Evolutionary conservation across 108 stramenopile species (phyloP), one percentile per base, ranked within the genome.

Genomic region (Nitzschia putrida): DNA sequence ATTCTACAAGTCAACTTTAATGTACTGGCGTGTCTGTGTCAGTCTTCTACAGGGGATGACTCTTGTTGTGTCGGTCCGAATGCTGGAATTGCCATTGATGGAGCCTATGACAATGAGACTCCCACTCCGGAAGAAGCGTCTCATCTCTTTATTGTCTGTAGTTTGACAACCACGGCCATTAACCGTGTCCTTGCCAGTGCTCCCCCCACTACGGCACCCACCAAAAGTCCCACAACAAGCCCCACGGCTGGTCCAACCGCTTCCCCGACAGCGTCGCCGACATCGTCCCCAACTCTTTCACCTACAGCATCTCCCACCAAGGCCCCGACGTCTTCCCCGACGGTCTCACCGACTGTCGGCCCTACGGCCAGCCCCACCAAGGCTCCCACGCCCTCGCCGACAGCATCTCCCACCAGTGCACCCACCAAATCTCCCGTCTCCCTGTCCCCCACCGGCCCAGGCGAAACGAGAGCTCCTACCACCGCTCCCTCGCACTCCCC

Each of bases 1-100:
- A 57, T 58, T 20, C 57, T 77, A 4, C 54, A 58, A 47, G 39
- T 29, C 54, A 71, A 58, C 43, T 77, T 77, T 64, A 57, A 59
- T 41, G 5, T 66, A 3, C 47, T 77, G 29, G 60, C 69, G 0
- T 77, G 76, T 53, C 25, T 77, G 5, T 77, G 76, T 50, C 41
- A 59, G 20, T 22, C 63, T 12, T 52, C 70, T 44, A 8, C 51
- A 0, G 10, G 9, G 7, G 51, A 42, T 18, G 41, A 65, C n/a
- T 57, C 73, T 1, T 77, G 76, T 41, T 77, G 76, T 57, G 69
- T 65, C 6, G 76, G 69, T 7, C 23, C 63, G 0, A 64, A 55
- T 20, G 61, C 61, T 3, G 68, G 61, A 18, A 77, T 77, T 43
- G 34, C 52, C 8, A 71, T 51, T 13, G 57, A 66, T 59, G 76